These are phyloP conservation scores for Wickerhamomyces chambardii DNA, from an alignment of 805 yeast genomes.

Conservation along the genomic window DNA sequence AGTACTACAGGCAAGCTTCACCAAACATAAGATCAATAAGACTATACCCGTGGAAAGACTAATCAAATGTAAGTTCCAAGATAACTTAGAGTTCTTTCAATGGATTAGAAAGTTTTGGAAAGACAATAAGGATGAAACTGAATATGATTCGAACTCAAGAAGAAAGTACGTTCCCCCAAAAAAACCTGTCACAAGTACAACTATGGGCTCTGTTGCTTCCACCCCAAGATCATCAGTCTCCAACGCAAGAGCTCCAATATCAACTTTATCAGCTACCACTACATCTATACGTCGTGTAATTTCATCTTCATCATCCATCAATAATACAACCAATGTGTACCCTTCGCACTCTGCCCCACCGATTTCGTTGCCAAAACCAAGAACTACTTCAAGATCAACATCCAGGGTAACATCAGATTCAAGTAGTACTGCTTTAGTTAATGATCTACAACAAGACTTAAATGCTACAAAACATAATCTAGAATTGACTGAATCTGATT, in stretches of 20 bases:
- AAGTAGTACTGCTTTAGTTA: constrained; percentile 8
- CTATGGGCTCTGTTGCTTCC: constrained; percentile 1
- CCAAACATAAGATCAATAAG: constrained; percentile 60
- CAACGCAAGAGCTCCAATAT: constrained; percentile 1
- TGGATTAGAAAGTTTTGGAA: constrained; percentile 85
- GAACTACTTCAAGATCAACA: constrained; percentile 8
- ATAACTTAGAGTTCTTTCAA: constrained; percentile 88
- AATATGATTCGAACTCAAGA: constrained; percentile 61
- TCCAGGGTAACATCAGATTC: constrained; percentile 18
- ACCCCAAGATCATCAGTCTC: no score
- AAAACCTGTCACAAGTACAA: constrained; percentile 4
- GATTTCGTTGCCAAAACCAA: constrained; percentile 7
- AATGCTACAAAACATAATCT: constrained; percentile 33
- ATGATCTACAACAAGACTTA: constrained; percentile 33
- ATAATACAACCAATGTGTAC: not conserved
- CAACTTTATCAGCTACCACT: constrained; percentile 1
- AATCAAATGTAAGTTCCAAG: constrained; percentile 85
- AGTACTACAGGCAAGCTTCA: constrained; percentile 74
- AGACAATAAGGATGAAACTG: constrained; percentile 58
- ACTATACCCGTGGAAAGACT: constrained; percentile 74
- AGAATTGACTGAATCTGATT: constrained; percentile 35
- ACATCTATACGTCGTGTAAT: constrained; percentile 5
- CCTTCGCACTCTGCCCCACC: constrained; percentile 3
- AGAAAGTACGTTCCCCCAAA: constrained; percentile 26
- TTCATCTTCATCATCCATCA: constrained; percentile 5